A percentile compares a stretch with the other conserved stretches of the same genome.
Conservation (phyloP, 208 protist species). For the Porcisia deanei region DNA sequence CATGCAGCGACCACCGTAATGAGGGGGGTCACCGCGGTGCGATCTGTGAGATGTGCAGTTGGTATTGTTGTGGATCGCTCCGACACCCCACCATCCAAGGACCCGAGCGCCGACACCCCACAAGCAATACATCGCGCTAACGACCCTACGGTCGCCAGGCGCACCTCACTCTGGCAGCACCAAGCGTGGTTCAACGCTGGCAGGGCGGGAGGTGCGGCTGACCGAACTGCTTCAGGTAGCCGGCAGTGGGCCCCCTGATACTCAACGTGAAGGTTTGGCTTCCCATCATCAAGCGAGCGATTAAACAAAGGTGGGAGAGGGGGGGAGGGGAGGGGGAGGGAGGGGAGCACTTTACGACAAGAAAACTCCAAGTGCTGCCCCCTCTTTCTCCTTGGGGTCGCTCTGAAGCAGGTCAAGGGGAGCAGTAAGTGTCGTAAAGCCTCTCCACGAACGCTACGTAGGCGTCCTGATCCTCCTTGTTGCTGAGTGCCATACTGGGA, state of each 20-base stretch:
- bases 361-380: not conserved
- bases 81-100: not conserved
- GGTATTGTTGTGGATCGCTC: too few relatives aligned
- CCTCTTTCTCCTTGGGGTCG: not conserved
- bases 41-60: not conserved
- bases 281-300: too few relatives aligned
- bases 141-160: not conserved
- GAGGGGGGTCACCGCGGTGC: too few relatives aligned
- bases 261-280: too few relatives aligned
- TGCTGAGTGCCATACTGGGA: constrained; percentile 71
- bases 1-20: too few relatives aligned
- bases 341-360: not conserved
- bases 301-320: too few relatives aligned
- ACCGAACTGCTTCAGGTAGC: too few relatives aligned
- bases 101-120: not conserved
- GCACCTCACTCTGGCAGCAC: not conserved
- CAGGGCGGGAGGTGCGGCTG: not conserved
- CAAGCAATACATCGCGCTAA: not conserved
- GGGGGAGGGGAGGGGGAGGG: too few relatives aligned
- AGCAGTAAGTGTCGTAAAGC: constrained; percentile 77
- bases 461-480: constrained; percentile 78
- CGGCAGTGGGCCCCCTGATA: too few relatives aligned
- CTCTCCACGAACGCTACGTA: constrained; percentile 84
- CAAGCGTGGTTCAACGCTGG: not conserved
- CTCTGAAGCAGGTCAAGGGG: constrained; percentile 1